Evolutionary conservation across 2,329 filamentous ascomycete species (phyloP).

Genomic region (Chaetomiaceae sp.): DNA sequence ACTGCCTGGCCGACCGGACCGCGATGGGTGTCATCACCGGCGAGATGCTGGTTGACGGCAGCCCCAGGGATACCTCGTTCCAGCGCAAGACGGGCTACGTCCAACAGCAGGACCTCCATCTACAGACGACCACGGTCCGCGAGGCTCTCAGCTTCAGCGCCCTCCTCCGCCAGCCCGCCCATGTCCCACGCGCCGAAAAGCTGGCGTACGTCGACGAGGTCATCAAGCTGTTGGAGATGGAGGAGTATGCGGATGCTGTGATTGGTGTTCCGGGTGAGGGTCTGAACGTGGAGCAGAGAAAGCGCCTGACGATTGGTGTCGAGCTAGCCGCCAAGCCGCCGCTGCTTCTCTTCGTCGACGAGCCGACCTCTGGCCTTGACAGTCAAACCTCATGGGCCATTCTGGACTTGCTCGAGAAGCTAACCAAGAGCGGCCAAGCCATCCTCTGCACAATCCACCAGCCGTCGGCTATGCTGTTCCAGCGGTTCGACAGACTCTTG

Average conservation of each 20-base stretch:
- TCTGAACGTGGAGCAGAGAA: slow-evolving; percentile 56
- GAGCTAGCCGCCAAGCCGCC: slow-evolving; percentile 51
- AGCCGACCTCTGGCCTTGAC: not conserved
- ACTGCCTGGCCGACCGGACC: slow-evolving; percentile 51
- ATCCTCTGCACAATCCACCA: slow-evolving; percentile 48
- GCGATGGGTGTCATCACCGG: slow-evolving; percentile 59
- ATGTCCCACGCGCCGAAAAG: slow-evolving; percentile 50
- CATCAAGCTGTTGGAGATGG: slow-evolving; percentile 61
- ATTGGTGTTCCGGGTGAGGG: slow-evolving; percentile 56
- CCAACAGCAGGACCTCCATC: slow-evolving; percentile 53
- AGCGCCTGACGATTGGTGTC: slow-evolving; percentile 55
- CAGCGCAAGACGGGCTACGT: slow-evolving; percentile 62
- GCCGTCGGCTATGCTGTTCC: slow-evolving; percentile 40
- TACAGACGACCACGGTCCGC: slow-evolving; percentile 48
- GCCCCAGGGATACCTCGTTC: slow-evolving; percentile 37
- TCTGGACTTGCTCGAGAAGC: slow-evolving; percentile 60
- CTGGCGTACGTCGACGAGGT: slow-evolving; percentile 56
- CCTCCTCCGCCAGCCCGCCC: slow-evolving; percentile 48
- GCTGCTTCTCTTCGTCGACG: slow-evolving; percentile 51
- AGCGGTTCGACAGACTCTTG: slow-evolving; percentile 50
- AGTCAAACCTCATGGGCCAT: slow-evolving; percentile 34
- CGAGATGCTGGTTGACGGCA: slow-evolving; percentile 38
- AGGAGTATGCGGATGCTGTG: slow-evolving; percentile 58
- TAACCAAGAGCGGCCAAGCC: slow-evolving; percentile 46
- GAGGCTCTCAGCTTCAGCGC: slow-evolving; percentile 50